Evolutionary conservation across 208 protist genomes (phyloP).

Genomic region (Leishmania arabica): DNA sequence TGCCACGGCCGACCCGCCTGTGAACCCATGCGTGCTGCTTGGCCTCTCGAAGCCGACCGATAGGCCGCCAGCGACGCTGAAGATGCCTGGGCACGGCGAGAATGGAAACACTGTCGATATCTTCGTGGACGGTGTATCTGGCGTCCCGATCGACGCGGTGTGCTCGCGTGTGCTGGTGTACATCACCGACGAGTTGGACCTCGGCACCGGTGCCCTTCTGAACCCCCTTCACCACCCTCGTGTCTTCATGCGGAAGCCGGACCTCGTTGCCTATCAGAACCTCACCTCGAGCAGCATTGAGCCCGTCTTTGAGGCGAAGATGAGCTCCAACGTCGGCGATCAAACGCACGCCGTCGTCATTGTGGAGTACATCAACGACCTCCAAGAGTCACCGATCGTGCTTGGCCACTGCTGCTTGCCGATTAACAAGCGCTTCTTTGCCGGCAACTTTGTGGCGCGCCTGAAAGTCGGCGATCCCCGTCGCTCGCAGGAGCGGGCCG

Average conservation of each 20-base stretch:
- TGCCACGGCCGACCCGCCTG: slow-evolving; percentile 13
- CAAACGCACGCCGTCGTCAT: slow-evolving; percentile 55
- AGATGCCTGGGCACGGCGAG: slow-evolving; percentile 29
- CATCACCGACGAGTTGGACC: slow-evolving; percentile 47
- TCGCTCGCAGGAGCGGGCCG: slow-evolving; percentile 49
- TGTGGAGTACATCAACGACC: slow-evolving; percentile 60
- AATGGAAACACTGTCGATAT: slow-evolving; percentile 39
- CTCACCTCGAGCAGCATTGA: slow-evolving; percentile 39
- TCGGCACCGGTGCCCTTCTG: slow-evolving; percentile 19
- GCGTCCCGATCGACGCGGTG: slow-evolving; percentile 53
- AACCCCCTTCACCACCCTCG: slow-evolving; percentile 39
- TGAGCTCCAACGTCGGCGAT: slow-evolving; percentile 23
- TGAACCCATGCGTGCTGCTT: slow-evolving; percentile 38
- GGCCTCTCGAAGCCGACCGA: slow-evolving; percentile 37
- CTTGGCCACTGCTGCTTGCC: slow-evolving; percentile 70
- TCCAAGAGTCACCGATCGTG: slow-evolving; percentile 30
- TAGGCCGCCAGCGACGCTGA: slow-evolving; percentile 10
- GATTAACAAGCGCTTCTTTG: slow-evolving; percentile 43
- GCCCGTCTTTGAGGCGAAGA: slow-evolving; percentile 42
- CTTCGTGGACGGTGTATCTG: slow-evolving; percentile 46
- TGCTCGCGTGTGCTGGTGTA: slow-evolving; percentile 70
- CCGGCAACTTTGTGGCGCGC: slow-evolving; percentile 70
- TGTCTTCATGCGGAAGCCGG: slow-evolving; percentile 57
- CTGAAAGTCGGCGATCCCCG: slow-evolving; percentile 73
- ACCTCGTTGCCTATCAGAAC: slow-evolving; percentile 53